Evolutionary conservation across 768 basidiomycete genomes (phyloP).

Genomic region (Pleurotus salmoneostramineus): DNA sequence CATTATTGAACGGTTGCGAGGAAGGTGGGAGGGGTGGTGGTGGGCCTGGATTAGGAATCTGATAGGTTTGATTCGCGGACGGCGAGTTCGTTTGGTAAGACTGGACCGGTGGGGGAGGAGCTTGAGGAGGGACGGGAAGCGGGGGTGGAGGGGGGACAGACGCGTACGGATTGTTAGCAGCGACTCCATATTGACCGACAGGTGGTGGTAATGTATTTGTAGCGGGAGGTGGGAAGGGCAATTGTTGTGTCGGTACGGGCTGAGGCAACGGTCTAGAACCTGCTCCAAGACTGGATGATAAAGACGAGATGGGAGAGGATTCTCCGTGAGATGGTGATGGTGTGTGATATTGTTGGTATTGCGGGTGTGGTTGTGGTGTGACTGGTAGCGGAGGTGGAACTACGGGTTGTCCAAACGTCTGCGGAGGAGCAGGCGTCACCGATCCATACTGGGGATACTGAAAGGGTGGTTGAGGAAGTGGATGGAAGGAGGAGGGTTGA

Average conservation of each 20-base stretch:
- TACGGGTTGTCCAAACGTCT: slow-evolving; percentile 26
- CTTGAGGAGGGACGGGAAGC: slow-evolving; percentile 16
- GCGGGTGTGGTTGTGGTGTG: slow-evolving; percentile 25
- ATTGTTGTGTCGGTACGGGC: slow-evolving; percentile 38
- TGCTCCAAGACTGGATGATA: slow-evolving; percentile 25
- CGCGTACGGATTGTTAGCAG: slow-evolving; percentile 22
- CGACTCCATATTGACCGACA: slow-evolving; percentile 22
- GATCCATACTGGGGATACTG: slow-evolving; percentile 33
- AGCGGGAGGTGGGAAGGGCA: slow-evolving; percentile 24
- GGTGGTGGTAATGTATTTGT: slow-evolving; percentile 19
- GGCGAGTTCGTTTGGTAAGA: slow-evolving; percentile 11
- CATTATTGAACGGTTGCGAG: slow-evolving; percentile 12
- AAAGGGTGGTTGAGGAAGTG: slow-evolving; percentile 29
- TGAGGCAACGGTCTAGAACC: slow-evolving; percentile 41
- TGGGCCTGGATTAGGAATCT: slow-evolving; percentile 18
- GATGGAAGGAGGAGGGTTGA: slow-evolving; percentile 31
- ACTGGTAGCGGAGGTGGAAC: slow-evolving; percentile 20
- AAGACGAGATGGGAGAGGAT: slow-evolving; percentile 23
- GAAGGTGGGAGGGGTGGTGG: slow-evolving; percentile 28
- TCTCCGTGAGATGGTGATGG: slow-evolving; percentile 27
- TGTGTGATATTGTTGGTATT: slow-evolving; percentile 8
- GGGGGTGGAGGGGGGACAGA: slow-evolving; percentile 32
- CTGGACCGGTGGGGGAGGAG: slow-evolving; percentile 22
- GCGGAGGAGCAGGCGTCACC: slow-evolving; percentile 29
- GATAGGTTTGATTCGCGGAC: slow-evolving; percentile 6